These are phyloP conservation scores for Acephala macrosclerotiorum DNA, from an alignment of 2,329 filamentous ascomycete genomes.

Conservation along the genomic window DNA sequence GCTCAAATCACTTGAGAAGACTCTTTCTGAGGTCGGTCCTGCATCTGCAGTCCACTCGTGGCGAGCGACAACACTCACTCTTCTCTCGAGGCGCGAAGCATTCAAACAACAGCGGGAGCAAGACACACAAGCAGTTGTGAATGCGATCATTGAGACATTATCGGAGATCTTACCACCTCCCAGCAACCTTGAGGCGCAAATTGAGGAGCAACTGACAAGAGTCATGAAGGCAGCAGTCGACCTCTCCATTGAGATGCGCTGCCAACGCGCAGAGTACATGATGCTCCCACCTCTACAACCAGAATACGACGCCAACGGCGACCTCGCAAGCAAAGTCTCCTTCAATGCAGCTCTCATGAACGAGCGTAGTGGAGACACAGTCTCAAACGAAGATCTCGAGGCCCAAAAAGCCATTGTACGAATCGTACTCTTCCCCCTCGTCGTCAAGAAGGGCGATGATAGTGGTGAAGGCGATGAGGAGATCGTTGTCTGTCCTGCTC, in stretches of 20 bases:
- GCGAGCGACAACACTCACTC: slow-evolving; percentile 92
- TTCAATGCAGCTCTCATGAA: slow-evolving; percentile 98
- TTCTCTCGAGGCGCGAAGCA: slow-evolving; percentile 80
- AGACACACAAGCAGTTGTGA: slow-evolving; percentile 95
- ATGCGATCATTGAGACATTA: slow-evolving; percentile 86
- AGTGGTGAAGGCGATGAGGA: slow-evolving; percentile 88
- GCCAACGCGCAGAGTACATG: slow-evolving; percentile 95
- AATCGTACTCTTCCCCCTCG: slow-evolving; percentile 92
- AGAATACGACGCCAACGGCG: slow-evolving; percentile 92
- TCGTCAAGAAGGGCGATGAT: slow-evolving; percentile 96
- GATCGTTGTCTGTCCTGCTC: slow-evolving; percentile 93
- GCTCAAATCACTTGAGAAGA: slow-evolving; percentile 94
- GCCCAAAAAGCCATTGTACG: slow-evolving; percentile 79
- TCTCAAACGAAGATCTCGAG: slow-evolving; percentile 82
- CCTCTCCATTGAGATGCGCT: slow-evolving; percentile 96
- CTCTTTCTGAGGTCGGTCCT: slow-evolving; percentile 86
- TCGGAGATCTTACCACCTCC: slow-evolving; percentile 88
- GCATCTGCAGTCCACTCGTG: slow-evolving; percentile 91
- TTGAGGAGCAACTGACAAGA: slow-evolving; percentile 83
- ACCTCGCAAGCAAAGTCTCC: slow-evolving; percentile 83
- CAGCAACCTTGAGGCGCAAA: slow-evolving; percentile 78
- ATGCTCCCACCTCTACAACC: slow-evolving; percentile 96
- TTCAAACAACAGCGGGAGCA: slow-evolving; percentile 84
- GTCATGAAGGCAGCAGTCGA: slow-evolving; percentile 90
- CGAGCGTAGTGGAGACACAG: slow-evolving; percentile 75